Evolutionary conservation across 139 green algal species (phyloP).

Genomic region (Penium margaritaceum): DNA sequence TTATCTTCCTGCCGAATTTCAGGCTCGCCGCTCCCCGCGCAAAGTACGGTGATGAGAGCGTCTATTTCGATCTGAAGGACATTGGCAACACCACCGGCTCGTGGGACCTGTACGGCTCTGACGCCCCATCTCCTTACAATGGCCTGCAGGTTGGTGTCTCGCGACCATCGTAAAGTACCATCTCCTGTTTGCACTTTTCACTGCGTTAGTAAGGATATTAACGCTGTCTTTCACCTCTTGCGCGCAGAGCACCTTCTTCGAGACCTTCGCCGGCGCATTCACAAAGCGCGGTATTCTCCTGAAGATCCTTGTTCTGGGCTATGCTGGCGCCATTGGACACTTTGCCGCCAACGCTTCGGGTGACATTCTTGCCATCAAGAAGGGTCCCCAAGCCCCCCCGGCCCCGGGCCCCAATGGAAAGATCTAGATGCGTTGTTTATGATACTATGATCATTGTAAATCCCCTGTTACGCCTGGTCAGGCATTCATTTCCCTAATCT

Average conservation of each 20-base stretch:
- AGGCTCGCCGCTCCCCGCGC: slow-evolving; percentile 25
- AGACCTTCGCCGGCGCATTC: slow-evolving; percentile 69
- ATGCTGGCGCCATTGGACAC: slow-evolving; percentile 56
- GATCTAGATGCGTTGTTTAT: slow-evolving; percentile 39
- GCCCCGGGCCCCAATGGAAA: slow-evolving; percentile 49
- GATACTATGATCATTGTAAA: too few relatives aligned
- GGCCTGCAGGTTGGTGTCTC: too few relatives aligned
- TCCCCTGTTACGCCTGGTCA: too few relatives aligned
- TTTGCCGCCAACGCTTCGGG: slow-evolving; percentile 74
- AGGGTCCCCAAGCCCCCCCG: slow-evolving; percentile 64
- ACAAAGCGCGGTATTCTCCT: slow-evolving; percentile 75
- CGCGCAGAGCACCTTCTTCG: slow-evolving; percentile 90
- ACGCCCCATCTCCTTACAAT: slow-evolving; percentile 29
- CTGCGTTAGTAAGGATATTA: too few relatives aligned
- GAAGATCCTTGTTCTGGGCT: slow-evolving; percentile 66
- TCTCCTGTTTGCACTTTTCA: too few relatives aligned
- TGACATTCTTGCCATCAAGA: slow-evolving; percentile 82
- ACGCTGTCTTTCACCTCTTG: too few relatives aligned
- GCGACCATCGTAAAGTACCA: too few relatives aligned
- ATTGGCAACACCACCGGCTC: slow-evolving; percentile 47
- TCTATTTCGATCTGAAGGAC: slow-evolving; percentile 52
- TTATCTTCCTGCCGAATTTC: too few relatives aligned
- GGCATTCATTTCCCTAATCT: too few relatives aligned
- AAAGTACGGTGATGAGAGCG: slow-evolving; percentile 48
- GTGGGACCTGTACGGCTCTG: slow-evolving; percentile 49